Base-by-base conservation (phyloP, 2,329 filamentous ascomycete species). In the Botrytis fragariae region DNA sequence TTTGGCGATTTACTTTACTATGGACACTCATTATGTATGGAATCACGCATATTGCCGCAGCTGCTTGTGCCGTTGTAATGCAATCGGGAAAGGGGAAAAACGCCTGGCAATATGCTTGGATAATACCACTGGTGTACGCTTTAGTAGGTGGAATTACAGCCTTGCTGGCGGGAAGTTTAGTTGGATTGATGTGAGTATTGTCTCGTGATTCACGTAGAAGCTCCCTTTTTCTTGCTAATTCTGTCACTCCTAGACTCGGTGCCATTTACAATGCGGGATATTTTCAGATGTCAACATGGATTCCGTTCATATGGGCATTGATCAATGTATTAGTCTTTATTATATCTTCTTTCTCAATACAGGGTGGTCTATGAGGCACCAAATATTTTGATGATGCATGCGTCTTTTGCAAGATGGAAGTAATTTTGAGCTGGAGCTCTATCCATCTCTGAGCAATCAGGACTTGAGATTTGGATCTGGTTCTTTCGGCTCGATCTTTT, bases 231-330 rank as follows among this genome's bases (percentile, higher is more conserved):
- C 32, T 62, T 73, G 42, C 39, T 67, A 39, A 72, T 45, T 44
- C 6, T 51, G 37, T 54, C 29, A 22, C 22, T 67, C 61, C 39
- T 25, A 78, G 89, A 63, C 83, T 92, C 1, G 90, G 89, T 39
- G 89, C 87, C 2, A 86, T 92, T 29, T 93, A 92, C 78, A 87
- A 90, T 80, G 86, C 88, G 2, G 91, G 91, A 29, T 91, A 89
- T 80, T 93, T 92, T 79, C 84, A 86, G 74, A 92, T 93, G 91
- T 91, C 90, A 57, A 93, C 91, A 2, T 93, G 91, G 91, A 89
- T 92, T 65, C 91, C 91, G 1, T 88, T 93, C 78, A 84, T 91
- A 35, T 93, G 91, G 91, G 88, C 87, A 14, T 82, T 90, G 72
- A 88, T 92, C 77, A 92, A 91, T 80, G 87, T 91, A 16, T 80